phyloP scores from a whole-genome alignment of 2,329 filamentous ascomycete species.

The Clarireedia sp. region DNA sequence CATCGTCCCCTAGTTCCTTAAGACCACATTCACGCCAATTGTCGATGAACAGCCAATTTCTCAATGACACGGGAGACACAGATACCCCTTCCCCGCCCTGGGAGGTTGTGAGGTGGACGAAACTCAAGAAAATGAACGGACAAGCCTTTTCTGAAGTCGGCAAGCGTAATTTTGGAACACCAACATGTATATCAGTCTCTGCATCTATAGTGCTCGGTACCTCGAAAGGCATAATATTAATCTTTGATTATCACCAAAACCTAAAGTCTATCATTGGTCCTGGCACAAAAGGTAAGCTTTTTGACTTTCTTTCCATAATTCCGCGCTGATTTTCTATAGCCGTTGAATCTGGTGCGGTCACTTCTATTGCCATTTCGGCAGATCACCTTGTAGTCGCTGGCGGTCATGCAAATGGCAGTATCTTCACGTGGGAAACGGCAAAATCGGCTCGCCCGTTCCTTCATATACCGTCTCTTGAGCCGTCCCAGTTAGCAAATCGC shows the following conservation, averaged over 20 bases:
- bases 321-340: slow-evolving; percentile 41
- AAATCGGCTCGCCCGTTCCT: slow-evolving; percentile 81
- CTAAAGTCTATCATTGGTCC: slow-evolving; percentile 89
- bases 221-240: slow-evolving; percentile 84
- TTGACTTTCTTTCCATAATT: not conserved
- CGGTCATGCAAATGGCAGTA: slow-evolving; percentile 81
- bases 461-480: slow-evolving; percentile 69
- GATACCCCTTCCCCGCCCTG: slow-evolving; percentile 76
- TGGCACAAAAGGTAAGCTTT: slow-evolving; percentile 69
- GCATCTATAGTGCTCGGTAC: slow-evolving; percentile 86
- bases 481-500: slow-evolving; percentile 54
- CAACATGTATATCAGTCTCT: slow-evolving; percentile 83
- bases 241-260: slow-evolving; percentile 97
- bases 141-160: slow-evolving; percentile 91
- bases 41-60: slow-evolving; percentile 65
- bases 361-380: slow-evolving; percentile 80
- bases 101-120: slow-evolving; percentile 97
- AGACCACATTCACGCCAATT: slow-evolving; percentile 71
- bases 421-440: slow-evolving; percentile 94
- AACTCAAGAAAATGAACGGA: slow-evolving; percentile 76
- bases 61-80: slow-evolving; percentile 53
- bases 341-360: slow-evolving; percentile 82
- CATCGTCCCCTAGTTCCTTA: slow-evolving; percentile 63
- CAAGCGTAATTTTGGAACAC: slow-evolving; percentile 83
- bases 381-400: slow-evolving; percentile 88